Base-by-base conservation (phyloP, 1,284 basidiomycete genomes). In the Rugosomyces carneus region DNA sequence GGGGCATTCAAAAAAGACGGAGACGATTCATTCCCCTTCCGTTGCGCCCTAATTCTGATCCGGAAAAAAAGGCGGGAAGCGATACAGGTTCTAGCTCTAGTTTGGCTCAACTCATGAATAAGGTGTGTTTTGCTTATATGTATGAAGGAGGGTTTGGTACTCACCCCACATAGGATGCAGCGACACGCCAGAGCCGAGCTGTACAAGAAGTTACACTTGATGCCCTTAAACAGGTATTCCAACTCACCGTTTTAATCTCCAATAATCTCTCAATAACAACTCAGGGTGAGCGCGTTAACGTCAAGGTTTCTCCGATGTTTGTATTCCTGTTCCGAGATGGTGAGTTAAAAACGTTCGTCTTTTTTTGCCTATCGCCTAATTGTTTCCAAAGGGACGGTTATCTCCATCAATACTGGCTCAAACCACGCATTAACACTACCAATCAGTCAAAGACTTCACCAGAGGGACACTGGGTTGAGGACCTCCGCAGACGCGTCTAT, bases 301-400 rank as follows among this genome's bases (percentile, higher is more conserved):
- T 84, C 32, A 69, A 71, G 40, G 70, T 80, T 18, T 66, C 71
- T 13, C 78, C 82, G 0, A 71, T 83, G 67, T 83, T 72, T 58
- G 71, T 84, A 37, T 83, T 84, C 63, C 65, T 85, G 18, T 71
- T 78, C 55, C 67, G 79, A 46, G 78, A 84, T 56, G 81, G 80
- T 76, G 55, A 41, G 62, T 51, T 18, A 7, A 34, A 20, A n/a
- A 31, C 26, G 29, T 16, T n/a, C 31, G 6, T 34, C 10, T 32
- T 5, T 13, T 48, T 40, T 37, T 40, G 2, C 18, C 18, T 20
- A 43, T 42, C 11, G n/a, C 3, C 15, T 21, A 40, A 37, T 36
- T 16, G 27, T 16, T 24, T 13, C 5, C 47, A 1, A 40, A 81
- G 80, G 80, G 40, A 82, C 80, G 23, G 72, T 83, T 20, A 76